Percentiles rank a stretch among this genome's conserved stretches.
Evolutionary conservation across 1,284 basidiomycete genomes (phyloP).

Genomic region (Austroboletus niveus): DNA sequence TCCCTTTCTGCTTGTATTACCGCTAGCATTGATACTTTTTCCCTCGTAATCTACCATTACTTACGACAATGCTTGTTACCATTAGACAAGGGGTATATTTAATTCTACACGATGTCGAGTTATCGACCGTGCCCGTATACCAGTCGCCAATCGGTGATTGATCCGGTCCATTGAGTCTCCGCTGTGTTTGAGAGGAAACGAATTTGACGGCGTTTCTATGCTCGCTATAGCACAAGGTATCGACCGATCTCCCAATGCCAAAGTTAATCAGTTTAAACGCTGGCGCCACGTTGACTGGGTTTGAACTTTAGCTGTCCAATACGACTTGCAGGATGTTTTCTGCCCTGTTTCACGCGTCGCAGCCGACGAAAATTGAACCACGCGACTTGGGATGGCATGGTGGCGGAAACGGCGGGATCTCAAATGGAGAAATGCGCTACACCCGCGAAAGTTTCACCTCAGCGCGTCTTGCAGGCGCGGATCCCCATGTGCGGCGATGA

Average conservation of each 20-base stretch:
- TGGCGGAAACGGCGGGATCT: slow-evolving; percentile 8
- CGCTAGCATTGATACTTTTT: slow-evolving; percentile 22
- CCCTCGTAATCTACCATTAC: slow-evolving; percentile 27
- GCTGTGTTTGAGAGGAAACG: slow-evolving; percentile 11
- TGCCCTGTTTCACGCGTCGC: slow-evolving; percentile 27
- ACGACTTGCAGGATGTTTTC: background rate
- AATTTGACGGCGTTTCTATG: slow-evolving; percentile 26
- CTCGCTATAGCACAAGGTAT: slow-evolving; percentile 1
- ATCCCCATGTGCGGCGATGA: background rate
- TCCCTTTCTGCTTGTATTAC: slow-evolving; percentile 19
- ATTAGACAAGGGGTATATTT: slow-evolving; percentile 21
- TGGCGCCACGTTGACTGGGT: slow-evolving; percentile 21
- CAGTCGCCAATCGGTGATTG: slow-evolving; percentile 14
- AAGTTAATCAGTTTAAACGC: slow-evolving; percentile 28
- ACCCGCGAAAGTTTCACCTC: slow-evolving; percentile 27
- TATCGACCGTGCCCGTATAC: slow-evolving; percentile 8
- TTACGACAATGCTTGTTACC: slow-evolving; percentile 20
- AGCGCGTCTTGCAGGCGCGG: background rate
- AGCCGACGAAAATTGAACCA: slow-evolving; percentile 13
- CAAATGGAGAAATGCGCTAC: slow-evolving; percentile 9
- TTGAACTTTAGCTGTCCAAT: slow-evolving; percentile 14
- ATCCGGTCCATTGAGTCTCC: slow-evolving; percentile 17
- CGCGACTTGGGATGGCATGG: slow-evolving; percentile 16
- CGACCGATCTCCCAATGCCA: slow-evolving; percentile 19
- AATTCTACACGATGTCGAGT: slow-evolving; percentile 11